Conservation (phyloP, 345 rosid species). For the rapeseed (Brassica napus) region Da-Ae NC_063435.1:18460001-18460500, state of each 20-base stretch:
- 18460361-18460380: constrained; percentile 89
- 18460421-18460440: background rate
- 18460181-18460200: constrained; percentile 61
- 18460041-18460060: constrained; percentile 91
- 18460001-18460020: constrained; percentile 75
- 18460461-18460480: constrained; percentile 29
- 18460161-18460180: constrained; percentile 44
- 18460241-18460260: background rate
- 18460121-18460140: constrained; percentile 61
- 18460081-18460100: constrained; percentile 15
- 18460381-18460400: constrained; percentile 84
- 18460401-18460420: constrained; percentile 89
- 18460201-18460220: constrained; percentile 66
- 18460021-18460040: constrained; percentile 87
- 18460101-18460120: background rate
- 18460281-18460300: constrained; percentile 94
- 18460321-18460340: constrained; percentile 91
- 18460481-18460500: constrained; percentile 97
- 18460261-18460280: constrained; percentile 2
- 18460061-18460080: constrained; percentile 67
- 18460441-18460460: background rate
- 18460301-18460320: constrained; percentile 77
- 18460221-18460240: constrained; percentile 14
- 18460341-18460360: constrained; percentile 96
- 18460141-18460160: constrained; percentile 72